A percentile compares a stretch with the other conserved stretches of the same genome.
phyloP scores from a whole-genome alignment of 345 rosid genomes.

The Cardiospermum halicacabum region DNA sequence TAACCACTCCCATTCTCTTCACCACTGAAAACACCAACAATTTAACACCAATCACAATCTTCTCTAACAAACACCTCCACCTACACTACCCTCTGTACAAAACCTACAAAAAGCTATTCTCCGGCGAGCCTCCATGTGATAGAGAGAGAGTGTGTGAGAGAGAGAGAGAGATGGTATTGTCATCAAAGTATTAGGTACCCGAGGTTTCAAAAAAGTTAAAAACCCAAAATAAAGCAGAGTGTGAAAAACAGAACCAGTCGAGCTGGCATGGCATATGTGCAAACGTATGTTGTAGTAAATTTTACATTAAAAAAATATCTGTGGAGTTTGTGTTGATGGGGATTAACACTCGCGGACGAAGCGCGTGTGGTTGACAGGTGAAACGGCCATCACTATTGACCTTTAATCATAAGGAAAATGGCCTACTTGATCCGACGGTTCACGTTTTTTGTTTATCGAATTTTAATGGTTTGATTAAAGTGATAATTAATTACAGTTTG shows the following conservation, averaged over 20 bases:
- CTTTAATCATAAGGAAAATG: neutral
- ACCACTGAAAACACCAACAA: neutral
- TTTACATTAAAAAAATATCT: too few relatives aligned
- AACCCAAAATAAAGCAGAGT: constrained; percentile 14
- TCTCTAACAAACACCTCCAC: neutral
- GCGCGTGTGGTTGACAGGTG: neutral
- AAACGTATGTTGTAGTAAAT: neutral
- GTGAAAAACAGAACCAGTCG: constrained; percentile 9
- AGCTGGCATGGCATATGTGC: constrained; percentile 20
- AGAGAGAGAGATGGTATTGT: neutral
- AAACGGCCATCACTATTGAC: neutral
- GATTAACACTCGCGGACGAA: neutral
- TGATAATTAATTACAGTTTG: neutral
- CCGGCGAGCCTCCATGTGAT: constrained; percentile 40
- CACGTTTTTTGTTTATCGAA: neutral
- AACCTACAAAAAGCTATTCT: constrained; percentile 20
- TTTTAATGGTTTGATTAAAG: constrained; percentile 1
- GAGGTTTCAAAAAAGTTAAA: constrained; percentile 3
- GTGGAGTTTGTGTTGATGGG: neutral
- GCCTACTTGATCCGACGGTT: constrained; percentile 11
- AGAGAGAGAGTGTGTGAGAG: neutral
- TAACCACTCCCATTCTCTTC: constrained; percentile 30
- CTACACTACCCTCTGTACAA: constrained; percentile 7
- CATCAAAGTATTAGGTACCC: constrained; percentile 14
- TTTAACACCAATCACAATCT: neutral